phyloP scores from a whole-genome alignment of 257 asterid genomes.

The Fraxinus excelsior region DNA sequence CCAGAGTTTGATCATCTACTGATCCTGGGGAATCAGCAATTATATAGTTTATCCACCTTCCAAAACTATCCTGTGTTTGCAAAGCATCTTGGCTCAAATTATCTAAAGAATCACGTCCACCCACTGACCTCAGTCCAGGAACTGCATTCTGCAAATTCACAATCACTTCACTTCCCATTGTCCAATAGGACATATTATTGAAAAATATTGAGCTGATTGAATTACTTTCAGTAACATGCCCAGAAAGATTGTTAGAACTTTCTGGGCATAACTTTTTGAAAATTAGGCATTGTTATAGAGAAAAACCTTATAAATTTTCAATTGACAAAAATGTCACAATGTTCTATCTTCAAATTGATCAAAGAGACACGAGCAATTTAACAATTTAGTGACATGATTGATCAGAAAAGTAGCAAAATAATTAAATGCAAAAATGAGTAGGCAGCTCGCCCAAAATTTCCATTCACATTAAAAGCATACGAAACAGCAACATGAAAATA shows the following conservation, averaged over 20 bases:
- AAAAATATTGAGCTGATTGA: constrained; percentile 35
- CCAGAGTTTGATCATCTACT: constrained; percentile 42
- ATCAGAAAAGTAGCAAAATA: background rate
- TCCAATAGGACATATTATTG: constrained; percentile 39
- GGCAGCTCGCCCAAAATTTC: background rate
- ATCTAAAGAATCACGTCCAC: constrained; percentile 36
- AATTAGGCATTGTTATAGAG: constrained; percentile 36
- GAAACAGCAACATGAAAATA: background rate
- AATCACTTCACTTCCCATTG: constrained; percentile 38
- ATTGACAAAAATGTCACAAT: constrained; percentile 16
- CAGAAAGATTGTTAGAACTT: constrained; percentile 41
- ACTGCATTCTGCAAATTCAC: constrained; percentile 39
- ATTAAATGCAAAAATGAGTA: no score
- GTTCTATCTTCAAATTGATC: constrained; percentile 12
- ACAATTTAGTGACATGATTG: background rate
- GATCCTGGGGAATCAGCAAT: constrained; percentile 66
- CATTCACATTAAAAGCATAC: background rate
- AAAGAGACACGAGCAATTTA: constrained; percentile 7
- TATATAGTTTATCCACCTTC: constrained; percentile 54
- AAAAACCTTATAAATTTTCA: constrained; percentile 20
- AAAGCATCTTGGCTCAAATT: constrained; percentile 42
- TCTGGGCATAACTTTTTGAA: constrained; percentile 41
- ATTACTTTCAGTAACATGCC: constrained; percentile 39
- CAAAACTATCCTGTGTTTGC: constrained; percentile 74
- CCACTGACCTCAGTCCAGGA: constrained; percentile 38